Base-by-base conservation (phyloP, 202 grass and related monocot species). In the Carex arenaria region DNA sequence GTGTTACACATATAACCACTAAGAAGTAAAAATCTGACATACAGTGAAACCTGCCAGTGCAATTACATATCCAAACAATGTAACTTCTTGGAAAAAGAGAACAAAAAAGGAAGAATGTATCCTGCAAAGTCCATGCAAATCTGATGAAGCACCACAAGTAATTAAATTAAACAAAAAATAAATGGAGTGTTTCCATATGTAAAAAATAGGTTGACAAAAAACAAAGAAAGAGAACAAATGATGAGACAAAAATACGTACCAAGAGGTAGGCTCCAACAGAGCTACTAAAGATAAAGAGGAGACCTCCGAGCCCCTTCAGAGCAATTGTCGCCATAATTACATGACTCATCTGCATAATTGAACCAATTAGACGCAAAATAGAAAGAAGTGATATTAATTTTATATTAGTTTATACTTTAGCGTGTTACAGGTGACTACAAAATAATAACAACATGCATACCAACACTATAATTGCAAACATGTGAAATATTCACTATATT, bases 281-380 rank as follows among this genome's bases (percentile, higher is more conserved):
- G 82, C 89, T 90, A 76, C 95, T 98, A 51, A 98, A 74, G 62
- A 98, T 95, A 80, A 98, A 98, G 36, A 98, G 91, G 15, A 98
- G 85, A 73, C 93, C 88, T 82, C 95, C 95, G 34, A 93, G 85
- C 38, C 93, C 91, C 87, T 93, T 98, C 63, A 98, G 88, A 32
- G 80, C 91, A 82, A 98, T 93, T 38, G 93, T 90, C 62, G 87
- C 85, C 38, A 80, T 86, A 40, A 98, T 78, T 18, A 93, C 88
- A 89, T 98, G 86, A 64, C 90, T 98, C 78, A 95, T 80, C 95
- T 93, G 89, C 40, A 85, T 36, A 90, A 57, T 20, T 75, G 77
- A 10, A 88, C 2, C 47, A 81, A 47, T 69, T 62, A 85, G 19
- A 60, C 2, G 2, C 70, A 31, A 64, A 23, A 85, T 52, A 52